A percentile compares a stretch with the other conserved stretches of the same genome.
phyloP scores from a whole-genome alignment of 371 early-diverging fungal genomes.

The Haplosporangium sp. region DNA sequence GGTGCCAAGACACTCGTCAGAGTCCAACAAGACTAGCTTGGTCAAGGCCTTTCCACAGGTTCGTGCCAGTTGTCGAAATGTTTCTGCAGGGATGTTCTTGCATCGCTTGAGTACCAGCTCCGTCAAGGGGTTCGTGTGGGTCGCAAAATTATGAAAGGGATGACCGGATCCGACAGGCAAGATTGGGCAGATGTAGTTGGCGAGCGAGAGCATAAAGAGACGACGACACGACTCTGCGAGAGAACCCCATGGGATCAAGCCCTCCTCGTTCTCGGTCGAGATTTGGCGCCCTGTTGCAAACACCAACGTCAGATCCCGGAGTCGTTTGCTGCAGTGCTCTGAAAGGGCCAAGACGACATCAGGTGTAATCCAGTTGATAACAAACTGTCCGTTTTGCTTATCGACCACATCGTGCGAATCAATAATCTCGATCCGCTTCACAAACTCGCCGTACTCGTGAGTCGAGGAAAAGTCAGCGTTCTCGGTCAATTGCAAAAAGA shows the following conservation, averaged over 20 bases:
- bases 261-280: slow-evolving; percentile 49
- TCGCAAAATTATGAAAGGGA: slow-evolving; percentile 47
- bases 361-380: slow-evolving; percentile 56
- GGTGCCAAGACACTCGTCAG: slow-evolving; percentile 41
- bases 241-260: slow-evolving; percentile 47
- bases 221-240: slow-evolving; percentile 55
- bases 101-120: slow-evolving; percentile 52
- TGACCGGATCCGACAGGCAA: slow-evolving; percentile 38
- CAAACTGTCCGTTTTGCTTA: slow-evolving; percentile 54
- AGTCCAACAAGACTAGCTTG: slow-evolving; percentile 49
- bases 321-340: slow-evolving; percentile 51
- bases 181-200: slow-evolving; percentile 51
- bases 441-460: slow-evolving; percentile 55
- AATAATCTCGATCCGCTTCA: slow-evolving; percentile 54
- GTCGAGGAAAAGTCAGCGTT: slow-evolving; percentile 56
- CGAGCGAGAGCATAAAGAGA: slow-evolving; percentile 45
- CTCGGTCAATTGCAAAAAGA: slow-evolving; percentile 44
- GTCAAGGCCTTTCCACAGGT: slow-evolving; percentile 54
- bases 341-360: slow-evolving; percentile 52
- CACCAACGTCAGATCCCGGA: slow-evolving; percentile 45
- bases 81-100: slow-evolving; percentile 52
- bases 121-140: slow-evolving; percentile 46
- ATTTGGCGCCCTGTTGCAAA: slow-evolving; percentile 52
- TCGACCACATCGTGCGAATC: slow-evolving; percentile 56
- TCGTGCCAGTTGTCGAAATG: slow-evolving; percentile 44